These are phyloP conservation scores for Amanita pseudoporphyria DNA, from an alignment of 768 basidiomycete species.

Conservation along the genomic window DNA sequence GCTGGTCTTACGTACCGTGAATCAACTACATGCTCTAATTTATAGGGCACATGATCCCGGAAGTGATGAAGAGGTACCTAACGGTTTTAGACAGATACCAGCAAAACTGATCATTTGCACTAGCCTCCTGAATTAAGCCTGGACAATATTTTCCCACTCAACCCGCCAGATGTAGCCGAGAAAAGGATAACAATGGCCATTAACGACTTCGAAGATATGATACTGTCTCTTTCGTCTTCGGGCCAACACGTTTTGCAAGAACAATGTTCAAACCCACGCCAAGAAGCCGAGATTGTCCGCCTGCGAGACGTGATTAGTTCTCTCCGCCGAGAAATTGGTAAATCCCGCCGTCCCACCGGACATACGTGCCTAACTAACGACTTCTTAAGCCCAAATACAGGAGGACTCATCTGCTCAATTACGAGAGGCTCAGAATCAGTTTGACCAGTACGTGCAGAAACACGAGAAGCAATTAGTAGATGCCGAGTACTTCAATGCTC, in stretches of 20 bases:
- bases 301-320: background rate
- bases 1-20: slow-evolving; percentile 51
- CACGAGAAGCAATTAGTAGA: background rate
- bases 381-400: background rate
- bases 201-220: slow-evolving; percentile 2
- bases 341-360: background rate
- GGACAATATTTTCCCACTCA: slow-evolving; percentile 5
- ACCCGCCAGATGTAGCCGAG: slow-evolving; percentile 6
- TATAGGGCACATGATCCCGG: slow-evolving; percentile 16
- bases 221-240: background rate
- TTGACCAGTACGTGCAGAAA: slow-evolving; percentile 2
- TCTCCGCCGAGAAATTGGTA: slow-evolving; percentile 4
- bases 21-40: slow-evolving; percentile 50
- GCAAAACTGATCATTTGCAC: background rate
- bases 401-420: slow-evolving; percentile 2
- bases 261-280: background rate
- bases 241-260: background rate
- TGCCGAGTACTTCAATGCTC: slow-evolving; percentile 28
- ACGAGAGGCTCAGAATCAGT: slow-evolving; percentile 2
- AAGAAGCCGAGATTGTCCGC: slow-evolving; percentile 2
- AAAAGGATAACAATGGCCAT: background rate
- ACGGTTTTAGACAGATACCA: background rate
- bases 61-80: slow-evolving; percentile 13
- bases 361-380: background rate
- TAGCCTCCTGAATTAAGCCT: slow-evolving; percentile 1